Base-by-base conservation (phyloP, 768 basidiomycete species). In the Amanita thiersii region DNA sequence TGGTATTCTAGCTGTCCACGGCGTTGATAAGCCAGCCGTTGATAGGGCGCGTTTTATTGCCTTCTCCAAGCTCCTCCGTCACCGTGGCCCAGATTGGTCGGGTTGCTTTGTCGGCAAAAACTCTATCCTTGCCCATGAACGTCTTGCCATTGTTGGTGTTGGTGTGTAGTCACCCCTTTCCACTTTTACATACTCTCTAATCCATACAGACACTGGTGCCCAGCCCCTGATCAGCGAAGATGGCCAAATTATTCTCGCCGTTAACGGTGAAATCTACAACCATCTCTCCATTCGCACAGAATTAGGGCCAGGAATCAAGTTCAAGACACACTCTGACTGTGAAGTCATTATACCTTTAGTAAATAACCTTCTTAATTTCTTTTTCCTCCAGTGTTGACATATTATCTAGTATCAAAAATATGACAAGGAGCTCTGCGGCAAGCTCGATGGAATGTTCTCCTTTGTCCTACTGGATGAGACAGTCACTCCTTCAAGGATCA, bases 261-360 rank as follows among this genome's bases (percentile, higher is more conserved):
- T 99, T 57, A 99, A 99, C 62, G 96, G 96, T 39, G 96, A 99
- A 65, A 98, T 99, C 54, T 99, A 99, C 73, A 99, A 98, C 71
- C 90, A 98, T 57, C 63, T 87, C 42, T 72, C 81, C 12, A 77
- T 98, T 39, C 77, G 88, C 44, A 74, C 79, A 38, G 64, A 61
- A 18, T 63, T 91, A 40, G 79, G 75, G 26, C 57, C 76, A 32
- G 70, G 66, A 43, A 75, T 80, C 50, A 80, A 78, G 44, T 94
- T 98, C 73, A 96, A 90, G 71, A 98, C 94, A 0, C 88, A 94
- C 56, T 97, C 93, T 0, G 96, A 99, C 55, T 99, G 96, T 62
- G 96, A 99, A 62, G 81, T 96, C 53, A 94, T 99, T 52, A 75
- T 98, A 47, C 86, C 93, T 50, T 63, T 99, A 53, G 94, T 96